Base-by-base conservation (phyloP, 306 rosid species). In the Quercus cerris region DNA sequence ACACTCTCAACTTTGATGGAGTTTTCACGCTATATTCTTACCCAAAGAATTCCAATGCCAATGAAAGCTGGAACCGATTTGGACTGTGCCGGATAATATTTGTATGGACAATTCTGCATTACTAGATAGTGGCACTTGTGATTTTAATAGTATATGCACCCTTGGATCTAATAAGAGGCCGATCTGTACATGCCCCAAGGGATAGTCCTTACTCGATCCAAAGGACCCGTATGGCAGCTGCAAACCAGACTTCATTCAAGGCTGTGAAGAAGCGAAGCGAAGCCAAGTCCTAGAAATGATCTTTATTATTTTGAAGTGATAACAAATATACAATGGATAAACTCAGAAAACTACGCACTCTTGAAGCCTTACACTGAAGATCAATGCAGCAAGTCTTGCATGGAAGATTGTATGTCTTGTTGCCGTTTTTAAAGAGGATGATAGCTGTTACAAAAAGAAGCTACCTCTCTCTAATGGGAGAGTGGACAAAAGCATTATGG, bases 1-100 rank as follows among this genome's bases (percentile, higher is more conserved):
- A 85, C 62, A 86, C 83, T 1, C 83, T 90, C 6, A 61, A 81
- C 64, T 90, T 79, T 81, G 90, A 88, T 59, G 94, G 92, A n/a
- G 70, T 81, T 86, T 83, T 86, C 6, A 54, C 81, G 0, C 17
- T 49, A 52, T 81, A 86, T 27, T 77, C 71, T 56, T 74, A 88
- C 44, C 86, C 89, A 0, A 90, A 67, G 59, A 84, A 15, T 69
- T 27, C 78, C 54, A 77, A 73, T 49, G 84, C 56, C 13, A 73
- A 28, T 1, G 77, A 46, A 35, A 77, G 75, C 18, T 86, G 89
- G 89, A 11, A 31, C 15, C 56, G 62, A 11, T 22, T 49, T 46
- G 31, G 76, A n/a, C 38, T 5, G 1, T 14, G 70, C 89, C 89
- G 14, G 84, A 73, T 19, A 73, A 86, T 35, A 86, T 86, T 46